These are phyloP conservation scores for Physcomitrellopsis africana DNA, from an alignment of 225 moss, liverwort and hornwort genomes.

Conservation along the genomic window DNA sequence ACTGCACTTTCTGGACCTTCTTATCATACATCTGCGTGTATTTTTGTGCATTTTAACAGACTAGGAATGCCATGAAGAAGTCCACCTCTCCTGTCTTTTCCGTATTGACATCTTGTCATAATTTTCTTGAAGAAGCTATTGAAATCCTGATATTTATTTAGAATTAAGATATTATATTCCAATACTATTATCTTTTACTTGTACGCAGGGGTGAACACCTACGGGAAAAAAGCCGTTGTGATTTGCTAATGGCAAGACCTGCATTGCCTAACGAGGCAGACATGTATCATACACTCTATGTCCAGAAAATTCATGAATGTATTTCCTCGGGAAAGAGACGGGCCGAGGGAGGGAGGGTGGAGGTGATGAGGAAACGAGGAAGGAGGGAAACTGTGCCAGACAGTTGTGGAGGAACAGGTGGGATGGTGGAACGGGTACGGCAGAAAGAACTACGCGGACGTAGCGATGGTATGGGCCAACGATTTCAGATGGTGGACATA, in stretches of 20 bases:
- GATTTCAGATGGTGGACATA: constrained; percentile 43
- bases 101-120: no score
- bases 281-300: constrained; percentile 32
- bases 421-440: constrained; percentile 55
- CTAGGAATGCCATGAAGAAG: no score
- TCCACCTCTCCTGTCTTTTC: no score
- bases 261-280: constrained; percentile 47
- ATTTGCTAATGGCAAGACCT: constrained; percentile 39
- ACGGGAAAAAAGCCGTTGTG: not conserved
- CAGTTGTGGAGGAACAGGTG: constrained; percentile 61
- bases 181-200: no score
- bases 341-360: constrained; percentile 39
- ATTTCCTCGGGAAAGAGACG: constrained; percentile 32
- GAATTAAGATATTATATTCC: no score
- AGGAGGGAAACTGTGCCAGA: constrained; percentile 63
- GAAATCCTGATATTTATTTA: no score
- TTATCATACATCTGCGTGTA: no score
- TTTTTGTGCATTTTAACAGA: no score
- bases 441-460: constrained; percentile 61
- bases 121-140: no score
- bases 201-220: no score
- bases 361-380: constrained; percentile 51
- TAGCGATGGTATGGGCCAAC: constrained; percentile 65
- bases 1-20: no score
- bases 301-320: constrained; percentile 20